These are phyloP conservation scores for Elsinoe ampelina DNA, from an alignment of 2,329 filamentous ascomycete genomes.

Conservation along the genomic window DNA sequence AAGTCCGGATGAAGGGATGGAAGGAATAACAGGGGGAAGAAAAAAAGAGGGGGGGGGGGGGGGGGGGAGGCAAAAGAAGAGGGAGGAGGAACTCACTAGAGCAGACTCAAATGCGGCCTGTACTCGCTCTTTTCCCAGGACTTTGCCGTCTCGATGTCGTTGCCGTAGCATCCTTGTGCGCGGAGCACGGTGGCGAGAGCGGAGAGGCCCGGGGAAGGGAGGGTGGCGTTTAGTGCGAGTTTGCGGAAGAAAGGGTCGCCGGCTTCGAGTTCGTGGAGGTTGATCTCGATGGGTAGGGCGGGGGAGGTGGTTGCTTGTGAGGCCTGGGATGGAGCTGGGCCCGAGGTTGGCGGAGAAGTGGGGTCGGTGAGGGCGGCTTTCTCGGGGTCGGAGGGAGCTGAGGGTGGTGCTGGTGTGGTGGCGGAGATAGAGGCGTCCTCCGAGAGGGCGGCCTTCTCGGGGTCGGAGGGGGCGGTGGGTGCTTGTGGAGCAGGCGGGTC, in stretches of 20 bases:
- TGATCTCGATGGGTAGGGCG: slow-evolving; percentile 17
- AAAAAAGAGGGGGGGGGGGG: not conserved
- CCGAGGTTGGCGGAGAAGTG: not conserved
- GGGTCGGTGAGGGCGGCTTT: not conserved
- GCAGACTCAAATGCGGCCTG: slow-evolving; percentile 32
- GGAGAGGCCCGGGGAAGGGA: slow-evolving; percentile 21
- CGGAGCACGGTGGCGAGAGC: slow-evolving; percentile 25
- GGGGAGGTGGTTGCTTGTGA: not conserved
- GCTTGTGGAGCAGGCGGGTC: slow-evolving; percentile 10
- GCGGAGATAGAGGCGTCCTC: not conserved
- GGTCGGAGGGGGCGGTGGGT: not conserved
- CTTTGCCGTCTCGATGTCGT: slow-evolving; percentile 20
- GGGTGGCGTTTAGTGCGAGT: slow-evolving; percentile 30
- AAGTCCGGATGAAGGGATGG: no score
- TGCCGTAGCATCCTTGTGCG: slow-evolving; percentile 22
- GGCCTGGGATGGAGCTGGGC: not conserved
- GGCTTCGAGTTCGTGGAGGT: slow-evolving; percentile 26
- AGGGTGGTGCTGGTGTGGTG: not conserved
- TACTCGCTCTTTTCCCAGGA: slow-evolving; percentile 28
- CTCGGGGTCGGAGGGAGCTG: not conserved
- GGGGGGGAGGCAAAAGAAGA: not conserved
- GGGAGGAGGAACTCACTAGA: slow-evolving; percentile 30
- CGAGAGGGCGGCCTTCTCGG: not conserved
- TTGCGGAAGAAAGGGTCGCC: slow-evolving; percentile 33
- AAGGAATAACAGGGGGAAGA: not conserved